Evolutionary conservation across 2,329 filamentous ascomycete species (phyloP), one percentile per base, ranked within the genome.

Genomic region (Phoma sp.): DNA sequence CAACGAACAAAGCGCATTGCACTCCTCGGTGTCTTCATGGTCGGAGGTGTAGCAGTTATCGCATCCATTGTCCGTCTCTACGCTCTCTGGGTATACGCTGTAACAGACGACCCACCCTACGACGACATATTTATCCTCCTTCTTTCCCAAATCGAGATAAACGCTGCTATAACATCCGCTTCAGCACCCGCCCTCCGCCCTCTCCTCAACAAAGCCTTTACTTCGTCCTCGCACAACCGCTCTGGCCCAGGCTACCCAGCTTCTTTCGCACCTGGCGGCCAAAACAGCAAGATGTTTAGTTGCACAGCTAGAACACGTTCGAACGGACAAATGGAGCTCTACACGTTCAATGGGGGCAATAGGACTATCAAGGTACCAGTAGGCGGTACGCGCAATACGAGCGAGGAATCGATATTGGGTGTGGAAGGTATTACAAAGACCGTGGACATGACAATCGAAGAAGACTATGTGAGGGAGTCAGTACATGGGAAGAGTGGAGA

Each of bases 391-490:
- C 36, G 49, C 9, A 58, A 48, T 33, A 53, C 46, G 25, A 61
- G 54, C 36, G 56, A 58, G 23, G 52, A 64, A 17, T 47, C 26
- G n/a, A 60, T 60, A 28, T 23, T 64, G 2, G 32, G 37, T n/a
- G 20, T 9, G 1, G 34, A 38, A n/a, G 53, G 50, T 17, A 61
- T 61, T 32, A 61, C 30, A 21, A 57, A 53, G 40, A 61, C 59
- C 2, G 40, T 56, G 2, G 53, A 61, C 18, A 48, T 48, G 28
- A 49, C 43, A 28, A 32, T 49, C 5, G 37, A 54, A 36, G 33
- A 36, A 36, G 33, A 36, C 33, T 36, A 21, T 36, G 18, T 21
- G 18, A 36, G 33, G 33, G 33, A 36, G 17, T 36, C 11, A 36
- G 33, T 36, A 36, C 17, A 36, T 36, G 18, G 33, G 18, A 21